phyloP scores from a whole-genome alignment of 768 basidiomycete genomes.

The Psilocybe tampanensis region DNA sequence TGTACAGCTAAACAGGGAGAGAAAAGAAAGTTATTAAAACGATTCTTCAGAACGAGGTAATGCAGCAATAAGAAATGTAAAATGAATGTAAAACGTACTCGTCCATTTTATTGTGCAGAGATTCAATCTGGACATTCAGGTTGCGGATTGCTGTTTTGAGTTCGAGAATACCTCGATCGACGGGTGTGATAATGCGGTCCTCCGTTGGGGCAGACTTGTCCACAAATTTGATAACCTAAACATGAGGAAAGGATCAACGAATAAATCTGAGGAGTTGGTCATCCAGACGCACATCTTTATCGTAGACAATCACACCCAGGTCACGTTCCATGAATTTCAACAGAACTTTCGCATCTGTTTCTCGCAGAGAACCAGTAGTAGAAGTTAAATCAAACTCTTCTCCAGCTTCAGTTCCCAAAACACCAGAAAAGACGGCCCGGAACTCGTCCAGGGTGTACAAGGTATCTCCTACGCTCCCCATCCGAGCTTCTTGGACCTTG shows the following conservation, averaged over 20 bases:
- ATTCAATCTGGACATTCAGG: slow-evolving; percentile 69
- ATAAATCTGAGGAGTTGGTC: not conserved
- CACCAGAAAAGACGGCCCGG: slow-evolving; percentile 54
- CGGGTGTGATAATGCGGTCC: slow-evolving; percentile 61
- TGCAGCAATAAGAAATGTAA: not conserved
- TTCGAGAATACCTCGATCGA: slow-evolving; percentile 83
- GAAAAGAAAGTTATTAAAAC: not conserved
- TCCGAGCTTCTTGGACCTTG: slow-evolving; percentile 41
- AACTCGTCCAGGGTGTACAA: slow-evolving; percentile 68
- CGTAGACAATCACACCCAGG: slow-evolving; percentile 57
- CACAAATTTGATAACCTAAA: slow-evolving; percentile 85
- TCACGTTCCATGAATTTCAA: slow-evolving; percentile 84
- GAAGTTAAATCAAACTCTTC: not conserved
- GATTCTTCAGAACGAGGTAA: not conserved
- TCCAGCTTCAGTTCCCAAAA: slow-evolving; percentile 29
- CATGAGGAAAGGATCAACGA: not conserved
- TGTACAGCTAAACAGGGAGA: slow-evolving; percentile 55
- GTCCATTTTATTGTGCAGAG: slow-evolving; percentile 70
- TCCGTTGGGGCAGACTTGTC: slow-evolving; percentile 35
- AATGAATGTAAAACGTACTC: slow-evolving; percentile 47
- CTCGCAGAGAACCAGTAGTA: slow-evolving; percentile 39
- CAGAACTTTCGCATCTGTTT: slow-evolving; percentile 68
- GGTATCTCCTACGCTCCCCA: slow-evolving; percentile 54
- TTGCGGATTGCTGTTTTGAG: slow-evolving; percentile 71
- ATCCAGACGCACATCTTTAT: slow-evolving; percentile 60